A percentile compares a stretch with the other conserved stretches of the same genome.
These are phyloP conservation scores for Calonectria naviculata DNA, from an alignment of 2,329 filamentous ascomycete species.

Conservation along the genomic window DNA sequence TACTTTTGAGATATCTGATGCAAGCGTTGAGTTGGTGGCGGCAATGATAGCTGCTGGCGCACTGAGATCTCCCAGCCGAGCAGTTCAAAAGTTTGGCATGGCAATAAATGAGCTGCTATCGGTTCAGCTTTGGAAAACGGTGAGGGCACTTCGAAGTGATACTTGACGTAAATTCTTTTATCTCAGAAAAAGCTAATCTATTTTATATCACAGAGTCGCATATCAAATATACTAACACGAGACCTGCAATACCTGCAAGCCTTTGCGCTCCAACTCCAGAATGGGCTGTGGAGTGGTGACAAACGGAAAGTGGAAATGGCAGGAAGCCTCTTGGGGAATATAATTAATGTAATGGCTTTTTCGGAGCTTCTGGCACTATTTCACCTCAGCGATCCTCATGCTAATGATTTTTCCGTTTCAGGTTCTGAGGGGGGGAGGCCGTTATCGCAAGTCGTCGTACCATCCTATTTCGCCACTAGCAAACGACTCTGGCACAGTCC, in stretches of 20 bases:
- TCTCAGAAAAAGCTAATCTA: too few species aligned
- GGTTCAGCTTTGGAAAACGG: not conserved
- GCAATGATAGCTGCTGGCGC: not conserved
- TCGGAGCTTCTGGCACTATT: too few species aligned
- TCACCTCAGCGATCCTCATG: too few species aligned
- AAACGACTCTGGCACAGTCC: not conserved
- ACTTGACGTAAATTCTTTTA: too few species aligned
- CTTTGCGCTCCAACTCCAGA: not conserved
- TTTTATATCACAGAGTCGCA: not conserved
- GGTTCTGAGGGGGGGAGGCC: not conserved
- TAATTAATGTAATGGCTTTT: not conserved
- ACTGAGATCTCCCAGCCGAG: not conserved
- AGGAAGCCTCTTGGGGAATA: not conserved
- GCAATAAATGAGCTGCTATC: not conserved
- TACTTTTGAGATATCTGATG: not conserved
- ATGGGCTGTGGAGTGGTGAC: not conserved
- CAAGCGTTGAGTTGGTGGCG: not conserved
- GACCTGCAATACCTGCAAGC: not conserved
- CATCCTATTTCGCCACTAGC: not conserved
- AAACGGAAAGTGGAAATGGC: not conserved
- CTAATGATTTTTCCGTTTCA: too few species aligned
- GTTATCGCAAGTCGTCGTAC: not conserved
- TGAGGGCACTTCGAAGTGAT: not conserved
- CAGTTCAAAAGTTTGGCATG: not conserved
- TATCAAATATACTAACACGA: not conserved